A percentile compares a stretch with the other conserved stretches of the same genome.
Evolutionary conservation across 148 eudicot species (phyloP).

Genomic region (Spergularia marina): DNA sequence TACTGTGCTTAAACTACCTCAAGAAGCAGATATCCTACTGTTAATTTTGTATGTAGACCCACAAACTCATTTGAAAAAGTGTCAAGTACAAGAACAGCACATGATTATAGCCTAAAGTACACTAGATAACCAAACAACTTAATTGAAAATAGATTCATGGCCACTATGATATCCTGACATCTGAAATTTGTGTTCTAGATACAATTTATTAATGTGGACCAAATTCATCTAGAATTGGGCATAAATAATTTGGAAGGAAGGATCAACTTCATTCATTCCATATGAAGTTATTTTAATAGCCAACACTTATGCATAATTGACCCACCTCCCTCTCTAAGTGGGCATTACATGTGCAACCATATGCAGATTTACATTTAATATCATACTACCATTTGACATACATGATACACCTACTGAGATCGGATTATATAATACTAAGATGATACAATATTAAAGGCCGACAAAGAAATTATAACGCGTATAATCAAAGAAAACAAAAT

Average conservation of each 20-base stretch:
- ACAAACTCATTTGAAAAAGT: background rate
- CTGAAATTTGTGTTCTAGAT: background rate
- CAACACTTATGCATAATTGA: conserved; percentile 25
- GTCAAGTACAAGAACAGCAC: background rate
- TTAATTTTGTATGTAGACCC: background rate
- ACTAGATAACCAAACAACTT: conserved; percentile 3
- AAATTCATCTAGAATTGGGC: conserved; percentile 14
- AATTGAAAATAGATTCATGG: conserved; percentile 9
- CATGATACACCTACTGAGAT: conserved; percentile 23
- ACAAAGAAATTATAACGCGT: conserved; percentile 22
- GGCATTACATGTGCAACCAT: conserved; percentile 48
- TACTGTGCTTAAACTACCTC: background rate
- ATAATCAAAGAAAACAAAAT: background rate
- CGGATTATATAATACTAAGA: background rate
- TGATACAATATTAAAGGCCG: conserved; percentile 6
- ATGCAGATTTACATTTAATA: conserved; percentile 28
- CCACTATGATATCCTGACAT: conserved; percentile 18
- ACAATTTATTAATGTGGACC: conserved; percentile 24
- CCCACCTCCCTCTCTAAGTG: conserved; percentile 23
- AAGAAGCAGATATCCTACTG: background rate
- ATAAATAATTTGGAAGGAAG: conserved; percentile 5
- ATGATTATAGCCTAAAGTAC: conserved; percentile 4
- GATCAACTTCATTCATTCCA: conserved; percentile 10
- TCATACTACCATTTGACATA: conserved; percentile 6
- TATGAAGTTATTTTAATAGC: background rate